Evolutionary conservation across 257 asterid species (phyloP), one percentile per base, ranked within the genome.

Genomic region (Rauvolfia tetraphylla): DNA sequence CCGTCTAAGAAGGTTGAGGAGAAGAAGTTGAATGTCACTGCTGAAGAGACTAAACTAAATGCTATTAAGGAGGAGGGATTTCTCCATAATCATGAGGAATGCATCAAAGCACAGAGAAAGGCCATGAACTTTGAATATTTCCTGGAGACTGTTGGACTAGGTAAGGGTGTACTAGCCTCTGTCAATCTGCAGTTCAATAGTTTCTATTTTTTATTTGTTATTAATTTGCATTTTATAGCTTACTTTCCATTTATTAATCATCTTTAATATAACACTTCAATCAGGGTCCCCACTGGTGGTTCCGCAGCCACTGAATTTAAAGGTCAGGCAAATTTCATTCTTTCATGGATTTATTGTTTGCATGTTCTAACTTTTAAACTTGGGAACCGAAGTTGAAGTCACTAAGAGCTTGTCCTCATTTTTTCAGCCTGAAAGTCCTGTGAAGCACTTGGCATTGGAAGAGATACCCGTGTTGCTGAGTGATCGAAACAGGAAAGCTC

Each of bases 11-110:
- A 68, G 59, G 84, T 81, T 36, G 78, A 76, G 62, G 83, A 38
- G 61, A 79, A 69, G 71, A 90, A 92, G 76, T 54, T 83, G 80
- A 83, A 73, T 48, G 51, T 82, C 65, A 84, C 79, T 66, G 81
- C 82, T 20, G 92, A 82, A 76, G 81, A 83, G 58, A 80, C 70
- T 23, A 49, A 78, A 53, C 83, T 88, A 33, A 71, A 75, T 74
- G 78, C 81, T 71, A 34, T 85, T 41, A 79, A 74, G 63, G 92
- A 89, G 54, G 96, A 95, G 85, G 58, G 87, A 5, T 95, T 88
- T 73, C 79, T 93, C 75, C 98, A 95, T 88, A 82, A 90, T 83
- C 98, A 95, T 79, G 83, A 87, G 62, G 85, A 89, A 80, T 95
- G 98, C 86, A 82, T 90, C 66, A 84, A 83, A 86, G 93, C 95